Percentiles rank a stretch among this genome's conserved stretches.
These are phyloP conservation scores for Citeromyces matritensis DNA, from an alignment of 805 yeast genomes.

Conservation along the genomic window DNA sequence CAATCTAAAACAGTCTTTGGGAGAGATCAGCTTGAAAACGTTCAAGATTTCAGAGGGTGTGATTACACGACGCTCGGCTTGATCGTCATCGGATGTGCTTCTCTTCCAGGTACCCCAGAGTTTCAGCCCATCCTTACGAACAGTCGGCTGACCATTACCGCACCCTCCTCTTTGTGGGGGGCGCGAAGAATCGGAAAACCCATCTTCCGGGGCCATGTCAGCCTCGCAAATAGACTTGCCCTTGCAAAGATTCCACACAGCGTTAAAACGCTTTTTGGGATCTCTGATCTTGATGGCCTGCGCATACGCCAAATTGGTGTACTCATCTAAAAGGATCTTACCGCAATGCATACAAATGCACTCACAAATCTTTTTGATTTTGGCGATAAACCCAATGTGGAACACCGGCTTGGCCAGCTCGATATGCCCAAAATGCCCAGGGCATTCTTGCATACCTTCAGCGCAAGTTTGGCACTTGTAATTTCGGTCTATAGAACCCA, in stretches of 20 bases:
- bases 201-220: constrained; percentile 54
- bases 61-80: constrained; percentile 82
- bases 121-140: constrained; percentile 91
- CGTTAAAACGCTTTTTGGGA: constrained; percentile 91
- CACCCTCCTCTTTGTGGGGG: constrained; percentile 74
- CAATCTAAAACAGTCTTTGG: constrained; percentile 64
- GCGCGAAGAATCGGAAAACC: constrained; percentile 23
- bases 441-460: constrained; percentile 98
- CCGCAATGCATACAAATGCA: constrained; percentile 99
- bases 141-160: constrained; percentile 92
- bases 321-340: constrained; percentile 75
- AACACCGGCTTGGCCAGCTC: constrained; percentile 97
- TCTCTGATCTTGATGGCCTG: constrained; percentile 82
- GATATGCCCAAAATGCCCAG: constrained; percentile 98
- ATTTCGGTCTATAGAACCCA: constrained; percentile 94
- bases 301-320: constrained; percentile 60
- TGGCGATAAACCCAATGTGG: constrained; percentile 90
- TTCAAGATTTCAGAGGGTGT: constrained; percentile 82
- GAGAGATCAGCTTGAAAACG: constrained; percentile 81
- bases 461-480: constrained; percentile 98
- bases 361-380: constrained; percentile 90
- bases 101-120: constrained; percentile 98
- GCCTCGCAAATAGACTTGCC: constrained; percentile 94
- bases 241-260: constrained; percentile 89
- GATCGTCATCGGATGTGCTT: constrained; percentile 73